Evolutionary conservation across 1,284 basidiomycete genomes (phyloP).

Genomic region (Leccinum huronense): DNA sequence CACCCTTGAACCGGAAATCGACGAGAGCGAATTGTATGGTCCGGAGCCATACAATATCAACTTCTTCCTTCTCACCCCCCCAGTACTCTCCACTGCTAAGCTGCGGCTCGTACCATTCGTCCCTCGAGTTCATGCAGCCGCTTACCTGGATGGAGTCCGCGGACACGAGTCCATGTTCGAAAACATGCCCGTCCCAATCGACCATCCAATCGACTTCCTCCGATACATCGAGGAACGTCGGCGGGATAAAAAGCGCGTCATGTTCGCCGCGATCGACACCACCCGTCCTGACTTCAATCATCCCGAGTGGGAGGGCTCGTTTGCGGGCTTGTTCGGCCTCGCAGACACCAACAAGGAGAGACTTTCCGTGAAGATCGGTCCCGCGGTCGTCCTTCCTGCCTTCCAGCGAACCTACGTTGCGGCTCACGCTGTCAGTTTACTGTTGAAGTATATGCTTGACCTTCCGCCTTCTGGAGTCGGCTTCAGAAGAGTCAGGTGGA

Average conservation of each 20-base stretch:
- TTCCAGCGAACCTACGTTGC: constrained; percentile 68
- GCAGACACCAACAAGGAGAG: constrained; percentile 17
- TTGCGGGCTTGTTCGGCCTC: constrained; percentile 22
- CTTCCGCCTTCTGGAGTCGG: constrained; percentile 49
- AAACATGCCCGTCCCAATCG: constrained; percentile 20
- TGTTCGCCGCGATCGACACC: constrained; percentile 53
- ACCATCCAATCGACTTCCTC: constrained; percentile 18
- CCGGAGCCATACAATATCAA: constrained; percentile 26
- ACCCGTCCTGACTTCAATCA: constrained; percentile 27
- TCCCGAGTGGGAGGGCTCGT: constrained; percentile 24
- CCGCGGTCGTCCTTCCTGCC: constrained; percentile 48
- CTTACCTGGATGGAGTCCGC: constrained; percentile 22
- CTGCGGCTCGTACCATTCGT: constrained; percentile 27
- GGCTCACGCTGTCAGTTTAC: constrained; percentile 57
- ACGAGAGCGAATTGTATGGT: constrained; percentile 12
- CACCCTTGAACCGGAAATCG: constrained; percentile 8
- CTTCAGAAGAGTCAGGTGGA: constrained; percentile 64
- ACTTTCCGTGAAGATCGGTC: constrained; percentile 51
- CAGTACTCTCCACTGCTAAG: constrained; percentile 17
- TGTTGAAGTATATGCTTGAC: constrained; percentile 58
- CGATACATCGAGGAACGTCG: constrained; percentile 15
- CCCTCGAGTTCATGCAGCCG: constrained; percentile 23
- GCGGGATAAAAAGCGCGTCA: constrained; percentile 15
- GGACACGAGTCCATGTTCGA: constrained; percentile 26
- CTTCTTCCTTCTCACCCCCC: constrained; percentile 13